phyloP scores from a whole-genome alignment of 2,329 filamentous ascomycete species.

The Diplodia scrobiculata region DNA sequence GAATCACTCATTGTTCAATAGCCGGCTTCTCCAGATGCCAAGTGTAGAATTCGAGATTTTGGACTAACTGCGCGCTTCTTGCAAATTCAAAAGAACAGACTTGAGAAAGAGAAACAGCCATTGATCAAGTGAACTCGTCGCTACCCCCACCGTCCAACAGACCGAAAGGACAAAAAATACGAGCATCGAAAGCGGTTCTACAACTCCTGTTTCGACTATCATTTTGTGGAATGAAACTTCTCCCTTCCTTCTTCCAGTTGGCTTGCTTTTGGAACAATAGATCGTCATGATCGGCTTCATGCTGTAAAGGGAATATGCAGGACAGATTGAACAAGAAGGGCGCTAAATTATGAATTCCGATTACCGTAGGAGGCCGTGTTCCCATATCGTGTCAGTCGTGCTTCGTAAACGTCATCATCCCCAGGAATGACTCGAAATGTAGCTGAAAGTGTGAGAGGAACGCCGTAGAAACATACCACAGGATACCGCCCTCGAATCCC shows the following conservation, averaged over 20 bases:
- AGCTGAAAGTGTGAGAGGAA: neutral
- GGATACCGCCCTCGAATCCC: neutral
- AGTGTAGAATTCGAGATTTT: neutral
- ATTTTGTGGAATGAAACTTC: neutral
- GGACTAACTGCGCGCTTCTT: neutral
- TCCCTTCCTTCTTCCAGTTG: neutral
- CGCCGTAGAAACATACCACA: neutral
- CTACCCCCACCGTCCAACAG: neutral
- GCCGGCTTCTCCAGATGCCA: neutral
- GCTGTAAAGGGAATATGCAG: neutral
- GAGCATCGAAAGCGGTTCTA: neutral
- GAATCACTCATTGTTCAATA: neutral
- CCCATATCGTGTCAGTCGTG: neutral
- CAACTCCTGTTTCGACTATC: neutral
- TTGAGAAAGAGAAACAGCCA: neutral
- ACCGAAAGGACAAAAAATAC: neutral
- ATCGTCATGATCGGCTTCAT: slow-evolving; percentile 7
- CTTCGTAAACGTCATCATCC: neutral
- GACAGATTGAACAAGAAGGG: neutral
- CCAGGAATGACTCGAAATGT: neutral
- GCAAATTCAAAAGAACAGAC: neutral
- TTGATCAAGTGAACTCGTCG: neutral
- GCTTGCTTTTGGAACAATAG: neutral
- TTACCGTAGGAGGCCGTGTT: neutral
- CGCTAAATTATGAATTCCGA: slow-evolving; percentile 8